Evolutionary conservation across 2,329 filamentous ascomycete species (phyloP).

Genomic region (Dactylellina cionopaga): DNA sequence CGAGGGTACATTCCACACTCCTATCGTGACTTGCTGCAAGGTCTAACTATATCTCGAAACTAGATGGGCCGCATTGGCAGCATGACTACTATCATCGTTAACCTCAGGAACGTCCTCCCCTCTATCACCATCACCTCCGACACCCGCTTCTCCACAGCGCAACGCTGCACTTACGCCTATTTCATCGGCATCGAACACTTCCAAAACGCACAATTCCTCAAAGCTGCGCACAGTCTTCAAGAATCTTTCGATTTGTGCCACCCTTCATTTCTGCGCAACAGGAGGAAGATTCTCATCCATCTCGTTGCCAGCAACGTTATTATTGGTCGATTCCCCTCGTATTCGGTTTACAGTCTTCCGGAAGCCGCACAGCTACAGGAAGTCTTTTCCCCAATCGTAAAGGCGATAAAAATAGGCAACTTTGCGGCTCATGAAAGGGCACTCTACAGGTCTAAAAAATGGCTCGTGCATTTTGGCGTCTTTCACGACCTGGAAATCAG

Average conservation of each 20-base stretch:
- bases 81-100: constrained; percentile 49
- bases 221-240: constrained; percentile 37
- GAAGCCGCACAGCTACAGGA: constrained; percentile 43
- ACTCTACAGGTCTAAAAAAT: constrained; percentile 34
- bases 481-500: constrained; percentile 47
- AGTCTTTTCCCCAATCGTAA: constrained; percentile 34
- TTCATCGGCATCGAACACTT: constrained; percentile 49
- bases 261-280: constrained; percentile 43
- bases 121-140: constrained; percentile 44
- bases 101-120: constrained; percentile 47
- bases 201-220: constrained; percentile 45
- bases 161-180: constrained; percentile 51
- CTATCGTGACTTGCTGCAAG: neutral
- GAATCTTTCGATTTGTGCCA: constrained; percentile 37
- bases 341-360: constrained; percentile 26
- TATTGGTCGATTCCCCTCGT: constrained; percentile 40
- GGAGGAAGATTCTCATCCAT: constrained; percentile 49
- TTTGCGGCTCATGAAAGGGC: constrained; percentile 32
- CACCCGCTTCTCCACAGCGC: constrained; percentile 45
- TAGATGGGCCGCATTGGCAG: constrained; percentile 50
- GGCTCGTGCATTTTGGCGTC: constrained; percentile 40
- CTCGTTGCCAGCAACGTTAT: constrained; percentile 38
- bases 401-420: constrained; percentile 36
- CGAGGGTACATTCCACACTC: constrained; percentile 12
- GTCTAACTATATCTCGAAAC: neutral